Evolutionary conservation across 257 asterid species (phyloP).

Genomic region (Petrea volubilis): DNA sequence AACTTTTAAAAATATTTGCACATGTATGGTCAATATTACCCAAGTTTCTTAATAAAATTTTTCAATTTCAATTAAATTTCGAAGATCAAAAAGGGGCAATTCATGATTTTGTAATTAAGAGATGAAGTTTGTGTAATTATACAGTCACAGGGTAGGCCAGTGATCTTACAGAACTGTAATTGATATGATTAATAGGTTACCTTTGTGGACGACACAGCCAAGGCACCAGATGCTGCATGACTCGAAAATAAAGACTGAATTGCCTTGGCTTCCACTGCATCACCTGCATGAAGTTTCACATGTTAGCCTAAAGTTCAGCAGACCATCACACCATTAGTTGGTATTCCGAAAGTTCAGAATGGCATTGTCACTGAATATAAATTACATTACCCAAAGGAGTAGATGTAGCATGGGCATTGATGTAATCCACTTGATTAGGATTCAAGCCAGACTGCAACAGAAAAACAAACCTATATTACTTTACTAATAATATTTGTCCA

Average conservation of each 20-base stretch:
- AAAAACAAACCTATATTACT: background rate
- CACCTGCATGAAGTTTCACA: slow-evolving; percentile 54
- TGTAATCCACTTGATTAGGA: slow-evolving; percentile 82
- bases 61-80: no score
- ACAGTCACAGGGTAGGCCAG: no score
- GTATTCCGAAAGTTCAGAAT: slow-evolving; percentile 9
- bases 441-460: slow-evolving; percentile 72
- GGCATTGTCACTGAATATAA: background rate
- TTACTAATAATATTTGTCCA: no score
- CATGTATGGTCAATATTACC: no score
- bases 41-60: no score
- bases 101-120: no score
- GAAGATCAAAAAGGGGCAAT: no score
- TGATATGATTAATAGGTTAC: slow-evolving; percentile 29
- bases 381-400: slow-evolving; percentile 93
- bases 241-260: slow-evolving; percentile 62
- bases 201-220: slow-evolving; percentile 93
- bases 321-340: background rate
- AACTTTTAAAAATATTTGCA: no score
- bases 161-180: background rate
- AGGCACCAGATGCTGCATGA: slow-evolving; percentile 66
- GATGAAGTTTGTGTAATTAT: no score
- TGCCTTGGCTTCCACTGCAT: slow-evolving; percentile 87
- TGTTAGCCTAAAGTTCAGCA: slow-evolving; percentile 8
- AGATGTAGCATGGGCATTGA: slow-evolving; percentile 97